Evolutionary conservation across 23 red algal genomes (phyloP).

Genomic region (Agarophyton chilense): DNA sequence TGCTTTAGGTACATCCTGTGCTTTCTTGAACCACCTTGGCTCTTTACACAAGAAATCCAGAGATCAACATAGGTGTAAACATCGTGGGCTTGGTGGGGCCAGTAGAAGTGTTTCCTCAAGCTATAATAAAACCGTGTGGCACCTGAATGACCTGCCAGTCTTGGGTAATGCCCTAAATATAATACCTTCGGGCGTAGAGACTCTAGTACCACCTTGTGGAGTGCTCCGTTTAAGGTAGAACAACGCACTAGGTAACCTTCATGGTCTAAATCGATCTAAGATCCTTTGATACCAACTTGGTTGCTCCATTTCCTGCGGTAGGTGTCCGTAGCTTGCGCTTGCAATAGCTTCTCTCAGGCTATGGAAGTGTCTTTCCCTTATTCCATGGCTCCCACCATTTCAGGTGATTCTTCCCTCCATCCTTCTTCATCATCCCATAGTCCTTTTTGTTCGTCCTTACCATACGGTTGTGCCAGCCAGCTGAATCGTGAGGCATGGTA

Average conservation of each 20-base stretch:
- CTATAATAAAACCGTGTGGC: neutral
- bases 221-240: neutral
- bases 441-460: no score
- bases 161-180: neutral
- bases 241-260: neutral
- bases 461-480: neutral
- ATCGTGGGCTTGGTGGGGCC: conserved; percentile 29
- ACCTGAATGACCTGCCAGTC: neutral
- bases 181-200: no score
- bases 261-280: neutral
- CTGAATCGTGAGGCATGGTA: neutral
- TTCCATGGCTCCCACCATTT: neutral
- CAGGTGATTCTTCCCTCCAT: neutral
- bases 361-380: neutral
- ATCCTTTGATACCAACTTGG: neutral
- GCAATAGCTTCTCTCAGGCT: neutral
- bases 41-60: neutral
- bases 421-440: no score
- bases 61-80: neutral
- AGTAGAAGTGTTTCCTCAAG: conserved; percentile 14
- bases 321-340: neutral
- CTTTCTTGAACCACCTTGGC: neutral
- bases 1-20: conserved; percentile 27
- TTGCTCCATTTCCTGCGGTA: neutral
- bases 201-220: neutral